A percentile compares a stretch with the other conserved stretches of the same genome.
These are phyloP conservation scores for Trypanosoma boissoni DNA, from an alignment of 208 protist genomes.

Conservation along the genomic window DNA sequence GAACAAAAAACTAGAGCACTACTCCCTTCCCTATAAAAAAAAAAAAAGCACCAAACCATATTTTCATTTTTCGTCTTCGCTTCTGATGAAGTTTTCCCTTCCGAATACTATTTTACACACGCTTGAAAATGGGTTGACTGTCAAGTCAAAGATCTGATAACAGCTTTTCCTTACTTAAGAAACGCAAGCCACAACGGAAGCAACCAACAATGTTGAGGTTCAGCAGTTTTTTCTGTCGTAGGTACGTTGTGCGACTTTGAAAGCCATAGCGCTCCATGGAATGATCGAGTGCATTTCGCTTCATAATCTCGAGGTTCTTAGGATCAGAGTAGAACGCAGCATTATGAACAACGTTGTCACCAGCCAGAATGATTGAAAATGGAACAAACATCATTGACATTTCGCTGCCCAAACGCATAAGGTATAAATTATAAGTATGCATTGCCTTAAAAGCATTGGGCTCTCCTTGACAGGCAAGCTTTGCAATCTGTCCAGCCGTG, in stretches of 20 bases:
- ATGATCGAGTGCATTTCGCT: slow-evolving; percentile 41
- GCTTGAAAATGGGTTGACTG: too few species aligned
- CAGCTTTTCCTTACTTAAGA: not conserved
- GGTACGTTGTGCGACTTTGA: slow-evolving; percentile 48
- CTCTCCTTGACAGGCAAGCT: slow-evolving; percentile 48
- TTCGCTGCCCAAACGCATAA: slow-evolving; percentile 48
- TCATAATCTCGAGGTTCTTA: slow-evolving; percentile 25
- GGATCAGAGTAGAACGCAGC: slow-evolving; percentile 50
- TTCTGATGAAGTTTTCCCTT: not conserved
- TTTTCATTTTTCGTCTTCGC: not conserved
- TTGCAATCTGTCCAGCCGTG: slow-evolving; percentile 40
- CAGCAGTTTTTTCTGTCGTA: slow-evolving; percentile 59
- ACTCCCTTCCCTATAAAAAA: too few species aligned
- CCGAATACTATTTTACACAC: too few species aligned
- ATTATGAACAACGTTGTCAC: slow-evolving; percentile 69
- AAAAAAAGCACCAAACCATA: not conserved
- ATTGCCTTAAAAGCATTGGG: slow-evolving; percentile 44
- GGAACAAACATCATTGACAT: slow-evolving; percentile 58
- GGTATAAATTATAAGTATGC: slow-evolving; percentile 40
- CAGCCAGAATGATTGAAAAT: slow-evolving; percentile 55
- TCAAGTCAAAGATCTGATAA: slow-evolving; percentile 4
- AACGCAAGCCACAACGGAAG: slow-evolving; percentile 39
- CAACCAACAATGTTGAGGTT: slow-evolving; percentile 77
- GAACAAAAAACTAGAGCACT: too few species aligned
- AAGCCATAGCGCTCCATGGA: slow-evolving; percentile 63